Percentiles rank a stretch among this genome's conserved stretches.
Conservation (phyloP, 257 asterid species). For the Rhazya stricta region DNA sequence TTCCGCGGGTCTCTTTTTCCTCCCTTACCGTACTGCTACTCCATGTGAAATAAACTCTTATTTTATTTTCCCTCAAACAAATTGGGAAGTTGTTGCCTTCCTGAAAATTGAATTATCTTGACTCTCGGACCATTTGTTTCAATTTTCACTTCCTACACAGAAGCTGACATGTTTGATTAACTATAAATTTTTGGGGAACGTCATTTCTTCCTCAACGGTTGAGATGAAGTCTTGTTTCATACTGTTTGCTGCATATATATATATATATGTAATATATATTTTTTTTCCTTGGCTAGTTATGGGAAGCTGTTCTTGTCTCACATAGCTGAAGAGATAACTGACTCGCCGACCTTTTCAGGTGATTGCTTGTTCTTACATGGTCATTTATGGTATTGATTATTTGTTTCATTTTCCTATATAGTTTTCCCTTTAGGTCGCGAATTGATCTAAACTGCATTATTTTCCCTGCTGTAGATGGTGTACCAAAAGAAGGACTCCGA, state of each 20-base stretch:
- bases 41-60: background rate
- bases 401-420: conserved; percentile 12
- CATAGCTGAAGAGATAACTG: conserved; percentile 61
- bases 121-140: background rate
- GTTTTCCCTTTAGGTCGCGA: conserved; percentile 20
- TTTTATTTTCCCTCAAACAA: background rate
- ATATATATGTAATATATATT: background rate
- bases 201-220: background rate
- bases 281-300: conserved; percentile 39
- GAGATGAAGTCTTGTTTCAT: conserved; percentile 5
- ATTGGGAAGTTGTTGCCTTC: background rate
- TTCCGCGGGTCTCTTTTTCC: background rate
- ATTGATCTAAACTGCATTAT: conserved; percentile 4
- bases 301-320: conserved; percentile 71
- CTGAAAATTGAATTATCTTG: background rate
- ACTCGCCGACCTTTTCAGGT: conserved; percentile 85
- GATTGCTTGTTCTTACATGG: conserved; percentile 17
- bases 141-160: too few species aligned
- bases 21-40: background rate
- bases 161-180: background rate
- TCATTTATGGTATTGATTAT: conserved; percentile 12
- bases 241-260: background rate
- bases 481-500: conserved; percentile 93
- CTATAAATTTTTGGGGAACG: background rate
- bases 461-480: conserved; percentile 71